These are phyloP conservation scores for Staphylotrichum longicolle DNA, from an alignment of 495 filamentous ascomycete genomes.

Conservation along the genomic window DNA sequence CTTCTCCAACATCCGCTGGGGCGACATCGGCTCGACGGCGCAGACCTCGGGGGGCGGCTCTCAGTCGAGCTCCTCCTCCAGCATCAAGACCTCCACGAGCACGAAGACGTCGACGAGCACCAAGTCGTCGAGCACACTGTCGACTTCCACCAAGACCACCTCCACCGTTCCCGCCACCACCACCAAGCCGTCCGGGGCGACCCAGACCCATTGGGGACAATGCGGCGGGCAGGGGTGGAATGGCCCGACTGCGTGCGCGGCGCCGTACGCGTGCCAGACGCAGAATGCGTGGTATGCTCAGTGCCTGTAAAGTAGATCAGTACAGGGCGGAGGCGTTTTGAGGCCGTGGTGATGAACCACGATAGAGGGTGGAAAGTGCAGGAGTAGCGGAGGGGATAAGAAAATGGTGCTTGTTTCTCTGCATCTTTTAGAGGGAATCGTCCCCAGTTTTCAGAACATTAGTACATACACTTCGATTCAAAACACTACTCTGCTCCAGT, in stretches of 20 bases:
- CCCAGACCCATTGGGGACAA: neutral
- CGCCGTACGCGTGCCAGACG: neutral
- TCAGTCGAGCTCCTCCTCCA: neutral
- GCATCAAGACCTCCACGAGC: neutral
- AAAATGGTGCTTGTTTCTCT: too few relatives aligned
- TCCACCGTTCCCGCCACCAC: neutral
- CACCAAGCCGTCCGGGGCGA: neutral
- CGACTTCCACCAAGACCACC: too few relatives aligned
- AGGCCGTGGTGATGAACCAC: too few relatives aligned
- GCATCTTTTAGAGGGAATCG: too few relatives aligned
- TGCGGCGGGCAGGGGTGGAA: neutral
- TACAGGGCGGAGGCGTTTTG: too few relatives aligned
- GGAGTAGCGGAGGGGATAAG: too few relatives aligned
- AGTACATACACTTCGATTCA: too few relatives aligned
- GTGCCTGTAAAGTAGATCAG: neutral
- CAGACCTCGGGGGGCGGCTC: neutral
- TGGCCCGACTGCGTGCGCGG: neutral
- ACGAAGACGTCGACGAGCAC: neutral
- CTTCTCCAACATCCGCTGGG: constrained; percentile 64
- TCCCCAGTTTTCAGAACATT: too few relatives aligned
- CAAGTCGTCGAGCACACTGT: neutral
- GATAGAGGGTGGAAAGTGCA: too few relatives aligned
- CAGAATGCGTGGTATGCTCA: neutral
- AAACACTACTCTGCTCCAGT: too few relatives aligned
- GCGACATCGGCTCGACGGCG: constrained; percentile 57